A percentile compares a stretch with the other conserved stretches of the same genome.
These are phyloP conservation scores for Sclerotinia sclerotiorum DNA, from an alignment of 2,329 filamentous ascomycete genomes.

Conservation along the genomic window DNA sequence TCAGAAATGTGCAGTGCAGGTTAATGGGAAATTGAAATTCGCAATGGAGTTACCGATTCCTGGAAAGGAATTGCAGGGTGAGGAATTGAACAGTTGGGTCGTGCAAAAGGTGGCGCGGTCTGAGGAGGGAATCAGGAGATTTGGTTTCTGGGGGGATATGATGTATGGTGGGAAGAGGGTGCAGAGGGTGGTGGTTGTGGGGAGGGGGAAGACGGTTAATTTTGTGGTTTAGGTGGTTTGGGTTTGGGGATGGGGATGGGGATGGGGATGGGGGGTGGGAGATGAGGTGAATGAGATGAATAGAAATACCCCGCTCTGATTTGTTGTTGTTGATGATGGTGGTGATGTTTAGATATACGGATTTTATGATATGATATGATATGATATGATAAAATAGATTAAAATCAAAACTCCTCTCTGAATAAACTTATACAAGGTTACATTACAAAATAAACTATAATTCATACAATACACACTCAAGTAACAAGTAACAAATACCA, in stretches of 20 bases:
- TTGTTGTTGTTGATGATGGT: neutral
- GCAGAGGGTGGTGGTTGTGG: constrained; percentile 64
- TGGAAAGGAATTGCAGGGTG: constrained; percentile 44
- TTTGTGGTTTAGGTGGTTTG: constrained; percentile 55
- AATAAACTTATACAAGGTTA: too few species aligned
- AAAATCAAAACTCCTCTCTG: too few species aligned
- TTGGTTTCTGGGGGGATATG: constrained; percentile 45
- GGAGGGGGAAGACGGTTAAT: constrained; percentile 69
- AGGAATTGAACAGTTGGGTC: constrained; percentile 59
- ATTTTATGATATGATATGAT: neutral
- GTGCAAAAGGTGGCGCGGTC: constrained; percentile 60
- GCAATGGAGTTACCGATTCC: constrained; percentile 62
- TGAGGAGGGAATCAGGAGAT: constrained; percentile 54
- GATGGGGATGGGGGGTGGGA: too few species aligned
- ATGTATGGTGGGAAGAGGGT: constrained; percentile 57
- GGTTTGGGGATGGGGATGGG: too few species aligned
- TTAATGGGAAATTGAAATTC: constrained; percentile 77
- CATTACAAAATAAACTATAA: too few species aligned
- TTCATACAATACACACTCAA: too few species aligned
- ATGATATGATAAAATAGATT: neutral
- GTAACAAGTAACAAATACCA: too few species aligned
- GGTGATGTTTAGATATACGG: neutral
- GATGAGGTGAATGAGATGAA: too few species aligned
- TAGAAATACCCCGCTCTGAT: neutral
- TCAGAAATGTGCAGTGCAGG: constrained; percentile 65